Percentiles rank a stretch among this genome's conserved stretches.
Conservation (phyloP, 163 green algal species). For the Chloromonas sp. region DNA sequence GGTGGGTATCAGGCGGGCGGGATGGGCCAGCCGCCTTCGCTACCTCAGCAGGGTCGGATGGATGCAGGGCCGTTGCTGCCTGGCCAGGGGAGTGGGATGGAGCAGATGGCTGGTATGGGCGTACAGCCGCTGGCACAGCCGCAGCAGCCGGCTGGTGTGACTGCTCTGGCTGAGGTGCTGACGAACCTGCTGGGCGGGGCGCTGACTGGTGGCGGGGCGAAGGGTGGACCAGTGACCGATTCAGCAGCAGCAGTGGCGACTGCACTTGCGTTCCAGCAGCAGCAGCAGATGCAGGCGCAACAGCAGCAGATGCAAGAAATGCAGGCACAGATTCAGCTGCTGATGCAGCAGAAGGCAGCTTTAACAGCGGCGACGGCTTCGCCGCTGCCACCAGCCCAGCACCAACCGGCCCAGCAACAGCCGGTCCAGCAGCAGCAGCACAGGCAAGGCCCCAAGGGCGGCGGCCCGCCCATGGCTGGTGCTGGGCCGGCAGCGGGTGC, state of each 20-base stretch:
- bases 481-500: no score
- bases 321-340: not conserved
- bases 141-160: not conserved
- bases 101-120: no score
- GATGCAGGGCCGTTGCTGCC: no score
- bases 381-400: no score
- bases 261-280: not conserved
- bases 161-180: not conserved
- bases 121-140: not conserved
- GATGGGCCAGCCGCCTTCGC: no score
- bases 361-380: not conserved
- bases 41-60: no score
- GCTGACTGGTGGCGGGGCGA: not conserved
- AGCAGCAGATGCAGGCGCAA: not conserved
- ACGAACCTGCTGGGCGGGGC: not conserved
- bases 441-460: not conserved
- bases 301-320: not conserved
- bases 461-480: no score
- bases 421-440: not conserved
- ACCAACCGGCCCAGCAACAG: no score
- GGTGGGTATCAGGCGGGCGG: no score
- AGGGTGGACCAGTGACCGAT: not conserved
- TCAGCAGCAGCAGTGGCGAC: not conserved
- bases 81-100: no score
- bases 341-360: not conserved